Evolutionary conservation across 2,329 filamentous ascomycete species (phyloP), one percentile per base, ranked within the genome.

Genomic region (Colletotrichum salicis): DNA sequence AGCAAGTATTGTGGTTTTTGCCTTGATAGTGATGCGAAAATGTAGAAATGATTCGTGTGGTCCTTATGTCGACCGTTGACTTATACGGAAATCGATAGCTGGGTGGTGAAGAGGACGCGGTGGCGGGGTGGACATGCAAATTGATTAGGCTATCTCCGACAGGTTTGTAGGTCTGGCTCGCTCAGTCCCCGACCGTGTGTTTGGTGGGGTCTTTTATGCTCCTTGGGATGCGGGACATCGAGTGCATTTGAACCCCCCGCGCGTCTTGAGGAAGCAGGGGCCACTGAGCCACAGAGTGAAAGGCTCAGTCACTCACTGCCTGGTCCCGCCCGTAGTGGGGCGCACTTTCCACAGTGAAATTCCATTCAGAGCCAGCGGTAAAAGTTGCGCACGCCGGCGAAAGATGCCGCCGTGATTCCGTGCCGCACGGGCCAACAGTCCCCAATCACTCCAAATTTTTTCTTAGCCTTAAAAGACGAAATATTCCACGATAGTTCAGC

Each of bases 371-470:
- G 19, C 4, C 27, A 29, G 27, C 27, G 27, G 27, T 29, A n/a
- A n/a, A n/a, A n/a, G n/a, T n/a, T n/a, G n/a, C n/a, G 69, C 24
- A 24, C 33, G 11, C 64, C 69, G 69, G 69, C 41, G 65, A 71
- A 69, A 71, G 69, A 59, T 68, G 45, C 27, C 64, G 60, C 69
- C 69, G 69, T 37, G 33, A 45, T 55, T 37, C 69, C 69, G 58
- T 19, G 4, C 4, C n/a, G 69, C 69, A 71, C 69, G 69, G 69
- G 22, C 69, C 69, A 71, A 5, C 1, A 22, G 5, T 29, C 66
- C 56, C 65, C 69, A 71, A 70, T 71, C 69, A 71, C 69, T 71
- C 69, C 65, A 60, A 71, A 64, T 59, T 64, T 59, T 71, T 69
- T 67, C 48, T 37, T 37, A 60, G 33, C 55, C 13, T 64, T 69